A percentile compares a stretch with the other conserved stretches of the same genome.
phyloP scores from a whole-genome alignment of 176 grass and related monocot species.

The Puya raimondii region DNA sequence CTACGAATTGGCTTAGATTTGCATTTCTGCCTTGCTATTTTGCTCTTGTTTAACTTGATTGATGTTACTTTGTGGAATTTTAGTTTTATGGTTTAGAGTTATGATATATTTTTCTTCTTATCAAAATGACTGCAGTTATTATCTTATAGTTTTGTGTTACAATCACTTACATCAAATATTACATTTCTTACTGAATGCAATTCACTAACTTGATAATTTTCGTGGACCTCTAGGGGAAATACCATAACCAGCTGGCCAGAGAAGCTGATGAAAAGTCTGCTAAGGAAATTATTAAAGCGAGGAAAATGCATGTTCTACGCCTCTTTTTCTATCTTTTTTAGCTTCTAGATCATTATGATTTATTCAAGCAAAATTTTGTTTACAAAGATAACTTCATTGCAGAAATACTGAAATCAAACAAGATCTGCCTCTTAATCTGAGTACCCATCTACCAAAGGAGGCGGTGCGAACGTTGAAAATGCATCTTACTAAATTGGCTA shows the following conservation, averaged over 20 bases:
- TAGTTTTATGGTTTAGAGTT: conserved; percentile 11
- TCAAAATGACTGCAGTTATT: not conserved
- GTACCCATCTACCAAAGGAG: conserved; percentile 34
- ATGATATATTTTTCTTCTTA: not conserved
- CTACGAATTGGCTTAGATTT: not conserved
- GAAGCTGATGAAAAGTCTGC: conserved; percentile 66
- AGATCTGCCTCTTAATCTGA: conserved; percentile 48
- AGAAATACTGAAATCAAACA: conserved; percentile 43
- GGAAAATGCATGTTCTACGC: conserved; percentile 21
- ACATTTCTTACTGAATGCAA: not conserved
- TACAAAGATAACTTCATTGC: conserved; percentile 19
- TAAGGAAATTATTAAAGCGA: conserved; percentile 36
- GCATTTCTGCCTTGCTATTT: not conserved
- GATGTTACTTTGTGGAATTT: not conserved
- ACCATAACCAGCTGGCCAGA: conserved; percentile 48
- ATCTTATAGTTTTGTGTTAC: not conserved
- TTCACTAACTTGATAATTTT: conserved; percentile 13
- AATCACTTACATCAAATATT: not conserved
- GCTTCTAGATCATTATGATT: not conserved
- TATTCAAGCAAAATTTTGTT: conserved; percentile 12
- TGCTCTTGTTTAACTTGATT: conserved; percentile 6
- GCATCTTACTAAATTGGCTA: conserved; percentile 55
- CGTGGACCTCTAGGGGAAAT: conserved; percentile 50
- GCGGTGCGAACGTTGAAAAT: conserved; percentile 58
- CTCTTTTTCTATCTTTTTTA: not conserved